A percentile compares a stretch with the other conserved stretches of the same genome.
Conservation (phyloP, 345 rosid genomes). For the Acer negundo region DNA sequence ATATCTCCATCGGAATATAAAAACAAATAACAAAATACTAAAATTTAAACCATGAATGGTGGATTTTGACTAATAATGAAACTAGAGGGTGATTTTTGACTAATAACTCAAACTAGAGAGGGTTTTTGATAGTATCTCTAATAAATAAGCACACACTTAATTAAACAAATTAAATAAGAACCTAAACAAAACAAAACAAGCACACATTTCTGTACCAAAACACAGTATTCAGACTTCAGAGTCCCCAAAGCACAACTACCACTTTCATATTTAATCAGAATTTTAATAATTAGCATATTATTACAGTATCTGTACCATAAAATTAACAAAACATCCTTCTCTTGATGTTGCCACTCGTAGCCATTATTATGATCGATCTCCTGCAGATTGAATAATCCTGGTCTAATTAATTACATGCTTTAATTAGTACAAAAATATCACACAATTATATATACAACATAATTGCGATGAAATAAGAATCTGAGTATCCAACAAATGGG, state of each 20-base stretch:
- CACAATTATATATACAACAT: neutral
- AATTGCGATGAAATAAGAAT: constrained; percentile 33
- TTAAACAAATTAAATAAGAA: neutral
- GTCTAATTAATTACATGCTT: neutral
- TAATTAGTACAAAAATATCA: neutral
- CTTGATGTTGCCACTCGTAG: constrained; percentile 35
- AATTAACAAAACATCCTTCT: constrained; percentile 23
- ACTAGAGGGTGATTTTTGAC: too few relatives aligned
- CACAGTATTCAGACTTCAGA: neutral
- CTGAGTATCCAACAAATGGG: constrained; percentile 15
- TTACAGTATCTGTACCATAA: constrained; percentile 1
- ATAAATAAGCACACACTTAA: neutral
- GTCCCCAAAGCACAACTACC: neutral
- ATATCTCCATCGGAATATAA: too few relatives aligned
- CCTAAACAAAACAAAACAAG: too few relatives aligned
- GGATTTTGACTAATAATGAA: too few relatives aligned
- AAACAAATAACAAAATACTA: too few relatives aligned
- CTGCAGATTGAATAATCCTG: constrained; percentile 6
- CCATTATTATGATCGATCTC: constrained; percentile 29
- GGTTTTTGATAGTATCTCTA: too few relatives aligned
- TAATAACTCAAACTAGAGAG: too few relatives aligned
- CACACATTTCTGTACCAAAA: neutral
- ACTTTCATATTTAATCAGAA: constrained; percentile 4
- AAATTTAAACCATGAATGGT: too few relatives aligned
- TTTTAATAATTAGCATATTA: neutral